Conservation (phyloP, 805 yeast genomes). For the Starmerella apicola region DNA sequence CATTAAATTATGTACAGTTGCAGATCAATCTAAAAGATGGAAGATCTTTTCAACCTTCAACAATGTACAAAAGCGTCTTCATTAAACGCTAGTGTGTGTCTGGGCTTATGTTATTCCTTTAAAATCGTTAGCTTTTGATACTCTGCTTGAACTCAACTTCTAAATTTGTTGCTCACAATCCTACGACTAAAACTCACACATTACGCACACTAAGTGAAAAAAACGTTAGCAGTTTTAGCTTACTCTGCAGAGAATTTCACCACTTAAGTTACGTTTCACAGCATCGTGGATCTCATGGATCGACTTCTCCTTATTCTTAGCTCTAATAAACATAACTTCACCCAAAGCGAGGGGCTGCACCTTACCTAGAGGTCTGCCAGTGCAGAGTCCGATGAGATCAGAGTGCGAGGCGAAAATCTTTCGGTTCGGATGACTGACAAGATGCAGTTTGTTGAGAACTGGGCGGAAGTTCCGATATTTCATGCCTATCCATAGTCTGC, state of each 20-base stretch:
- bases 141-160: no score
- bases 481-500: constrained; percentile 84
- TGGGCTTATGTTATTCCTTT: no score
- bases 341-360: constrained; percentile 80
- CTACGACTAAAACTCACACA: no score
- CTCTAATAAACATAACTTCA: constrained; percentile 63
- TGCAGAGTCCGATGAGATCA: constrained; percentile 60
- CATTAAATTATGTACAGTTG: no score
- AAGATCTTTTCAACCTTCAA: no score
- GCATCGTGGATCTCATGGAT: constrained; percentile 80
- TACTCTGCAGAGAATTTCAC: constrained; percentile 69
- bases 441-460: constrained; percentile 55
- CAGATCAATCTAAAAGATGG: no score
- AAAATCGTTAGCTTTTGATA: no score
- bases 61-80: no score
- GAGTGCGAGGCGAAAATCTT: constrained; percentile 48
- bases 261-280: constrained; percentile 54
- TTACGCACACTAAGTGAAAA: no score
- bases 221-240: no score
- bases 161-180: no score
- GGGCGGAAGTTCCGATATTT: constrained; percentile 75
- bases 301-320: constrained; percentile 33
- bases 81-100: no score
- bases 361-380: constrained; percentile 62
- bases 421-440: constrained; percentile 78